Evolutionary conservation across 1,139 yeast genomes (phyloP), one percentile per base, ranked within the genome.

Genomic region (Saccharomyces hybrid): DNA sequence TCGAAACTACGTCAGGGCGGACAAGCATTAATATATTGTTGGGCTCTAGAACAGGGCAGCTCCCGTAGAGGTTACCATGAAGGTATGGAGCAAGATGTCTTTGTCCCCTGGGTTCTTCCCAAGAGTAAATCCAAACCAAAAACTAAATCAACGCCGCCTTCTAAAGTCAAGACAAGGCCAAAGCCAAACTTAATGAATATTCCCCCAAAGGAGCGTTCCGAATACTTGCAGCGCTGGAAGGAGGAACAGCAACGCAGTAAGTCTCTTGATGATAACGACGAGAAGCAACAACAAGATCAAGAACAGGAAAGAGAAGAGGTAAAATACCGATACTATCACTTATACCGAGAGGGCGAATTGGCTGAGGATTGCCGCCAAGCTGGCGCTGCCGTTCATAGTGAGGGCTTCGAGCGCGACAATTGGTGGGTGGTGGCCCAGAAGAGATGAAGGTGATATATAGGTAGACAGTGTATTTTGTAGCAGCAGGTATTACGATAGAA

Each of bases 41-140:
- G 99, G 99, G 99, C 99, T 0, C 73, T 93, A 53, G 99, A 95
- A 62, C 99, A 93, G 69, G 88, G 84, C 59, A 79, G 76, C 38
- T 87, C 96, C 0, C 76, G 96, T 56, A 76, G 97, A 61, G 97
- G 97, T 0, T 91, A 88, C 72, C 84, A 86, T 61, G 89, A 82
- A 59, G 95, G 95, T 3, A 91, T 86, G 80, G 90, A 88, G 52
- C 99, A 89, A 68, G 99, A 93, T 66, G 86, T 93, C 1, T 73
- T 95, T 65, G 96, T 93, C 16, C 99, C 99, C 0, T 93, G 99
- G 99, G 97, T 90, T 0, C 70, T 84, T 44, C 81, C 81, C 61
- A 75, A 74, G 56, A 76, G 74, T 56, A 71, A 70, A 50, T 49
- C 42, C 7, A 50, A 52, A 11, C 67, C 70, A 47, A 71, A 54